Evolutionary conservation across 345 rosid species (phyloP), one percentile per base, ranked within the genome.

Genomic region (Corchorus capsularis): DNA sequence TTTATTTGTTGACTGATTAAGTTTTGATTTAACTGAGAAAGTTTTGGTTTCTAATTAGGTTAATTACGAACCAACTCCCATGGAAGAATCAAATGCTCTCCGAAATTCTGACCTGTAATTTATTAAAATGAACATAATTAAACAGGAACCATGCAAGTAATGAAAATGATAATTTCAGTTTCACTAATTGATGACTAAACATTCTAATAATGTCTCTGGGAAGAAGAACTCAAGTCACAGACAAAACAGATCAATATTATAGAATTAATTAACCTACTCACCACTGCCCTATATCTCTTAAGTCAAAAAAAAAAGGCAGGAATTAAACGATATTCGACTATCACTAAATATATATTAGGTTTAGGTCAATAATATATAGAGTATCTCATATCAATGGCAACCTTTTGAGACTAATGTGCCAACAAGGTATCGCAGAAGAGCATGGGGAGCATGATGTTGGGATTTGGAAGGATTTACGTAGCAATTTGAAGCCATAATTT

Each of bases 371-470:
- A 27, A 27, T 27, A 27, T 27, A 27, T 27, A 27, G 27, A 12
- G 17, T 53, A 6, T 39, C 14, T 79, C 78, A 79, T 17, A 70
- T 72, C 46, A 79, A 72, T 17, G 89, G 75, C 62, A 82, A 57
- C 49, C 83, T 77, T 74, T 86, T 75, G 47, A 72, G 60, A 47
- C 78, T 34, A 45, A 81, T 71, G 39, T 77, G 79, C 88, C 83
- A 87, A 17, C 83, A 87, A n/a, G 85, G 56, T 55, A 80, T 57
- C 12, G 78, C 19, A 43, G 45, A 69, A 20, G n/a, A 46, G 66
- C 61, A 20, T 27, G 27, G n/a, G n/a, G 57, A 50, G 65, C 53
- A 32, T 74, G 82, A 63, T 75, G 79, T 39, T 74, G 85, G 65
- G 37, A 20, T 6, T 53, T 79, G 10, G 82, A 75, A 54, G 74